Percentiles rank a stretch among this genome's conserved stretches.
Conservation (phyloP, 139 green algal species). For the Desmodesmus armatus region DNA sequence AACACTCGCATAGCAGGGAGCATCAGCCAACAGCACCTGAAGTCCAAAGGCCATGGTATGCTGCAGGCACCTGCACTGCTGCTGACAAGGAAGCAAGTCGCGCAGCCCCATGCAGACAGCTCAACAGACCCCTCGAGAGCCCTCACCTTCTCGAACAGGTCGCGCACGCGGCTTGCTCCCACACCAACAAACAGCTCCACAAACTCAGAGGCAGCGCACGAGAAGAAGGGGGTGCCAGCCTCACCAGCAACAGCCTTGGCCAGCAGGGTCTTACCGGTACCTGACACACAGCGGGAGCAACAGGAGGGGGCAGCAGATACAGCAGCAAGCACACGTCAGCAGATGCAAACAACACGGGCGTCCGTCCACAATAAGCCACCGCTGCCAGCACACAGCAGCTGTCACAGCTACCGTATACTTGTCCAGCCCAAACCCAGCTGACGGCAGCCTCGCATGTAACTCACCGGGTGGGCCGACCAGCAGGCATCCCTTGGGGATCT, state of each 20-base stretch:
- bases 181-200: constrained; percentile 99
- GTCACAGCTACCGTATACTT: too few relatives aligned
- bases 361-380: not conserved
- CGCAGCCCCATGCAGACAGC: too few relatives aligned
- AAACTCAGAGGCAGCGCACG: constrained; percentile 98
- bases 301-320: not conserved
- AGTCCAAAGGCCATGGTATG: too few relatives aligned
- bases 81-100: too few relatives aligned
- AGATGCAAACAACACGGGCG: not conserved
- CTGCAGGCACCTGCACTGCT: too few relatives aligned
- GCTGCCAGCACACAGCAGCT: not conserved
- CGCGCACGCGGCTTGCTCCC: constrained; percentile 93
- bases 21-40: too few relatives aligned
- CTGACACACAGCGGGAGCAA: constrained; percentile 49
- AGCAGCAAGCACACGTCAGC: not conserved
- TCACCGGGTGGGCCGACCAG: constrained; percentile 95
- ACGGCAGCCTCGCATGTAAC: too few relatives aligned
- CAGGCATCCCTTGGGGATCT: constrained; percentile 96
- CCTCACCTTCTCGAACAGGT: constrained; percentile 98
- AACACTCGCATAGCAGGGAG: too few relatives aligned
- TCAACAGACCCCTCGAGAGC: too few relatives aligned
- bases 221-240: constrained; percentile 98
- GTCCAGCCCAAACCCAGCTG: too few relatives aligned
- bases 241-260: constrained; percentile 99
- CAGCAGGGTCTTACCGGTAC: constrained; percentile 97